Evolutionary conservation across 2,329 filamentous ascomycete species (phyloP).

Genomic region (Plectosphaerella sp.): DNA sequence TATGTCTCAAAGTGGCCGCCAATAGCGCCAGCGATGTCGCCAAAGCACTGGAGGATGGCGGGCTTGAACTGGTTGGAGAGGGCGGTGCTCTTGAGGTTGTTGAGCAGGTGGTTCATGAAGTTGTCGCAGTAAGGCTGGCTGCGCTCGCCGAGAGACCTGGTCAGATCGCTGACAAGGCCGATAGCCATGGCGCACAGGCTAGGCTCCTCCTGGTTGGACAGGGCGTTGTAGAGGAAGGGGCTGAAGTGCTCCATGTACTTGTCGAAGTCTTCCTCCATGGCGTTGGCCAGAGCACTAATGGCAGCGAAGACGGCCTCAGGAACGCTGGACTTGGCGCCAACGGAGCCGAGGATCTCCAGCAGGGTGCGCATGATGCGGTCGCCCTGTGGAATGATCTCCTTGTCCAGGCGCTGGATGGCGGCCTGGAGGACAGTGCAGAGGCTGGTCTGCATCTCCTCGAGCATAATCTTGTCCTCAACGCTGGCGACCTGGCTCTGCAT

Average conservation of each 20-base stretch:
- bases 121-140: slow-evolving; percentile 93
- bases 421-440: slow-evolving; percentile 86
- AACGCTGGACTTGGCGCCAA: slow-evolving; percentile 84
- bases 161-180: slow-evolving; percentile 93
- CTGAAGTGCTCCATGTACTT: slow-evolving; percentile 98
- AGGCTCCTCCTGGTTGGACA: slow-evolving; percentile 93
- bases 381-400: slow-evolving; percentile 83
- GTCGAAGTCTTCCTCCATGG: slow-evolving; percentile 86
- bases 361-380: slow-evolving; percentile 91
- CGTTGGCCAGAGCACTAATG: slow-evolving; percentile 85
- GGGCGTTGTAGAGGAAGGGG: slow-evolving; percentile 88
- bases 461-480: slow-evolving; percentile 90
- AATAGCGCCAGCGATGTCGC: slow-evolving; percentile 94
- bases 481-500: slow-evolving; percentile 93
- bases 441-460: slow-evolving; percentile 98
- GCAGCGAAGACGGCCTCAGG: slow-evolving; percentile 91
- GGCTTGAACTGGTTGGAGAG: slow-evolving; percentile 96
- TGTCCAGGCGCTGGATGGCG: slow-evolving; percentile 86
- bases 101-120: slow-evolving; percentile 97
- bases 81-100: slow-evolving; percentile 83
- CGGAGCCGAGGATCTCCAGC: slow-evolving; percentile 72
- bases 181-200: slow-evolving; percentile 95
- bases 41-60: slow-evolving; percentile 95
- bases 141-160: slow-evolving; percentile 81
- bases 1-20: slow-evolving; percentile 90